Evolutionary conservation across 768 basidiomycete species (phyloP).

Genomic region (Dioszegia crocea): DNA sequence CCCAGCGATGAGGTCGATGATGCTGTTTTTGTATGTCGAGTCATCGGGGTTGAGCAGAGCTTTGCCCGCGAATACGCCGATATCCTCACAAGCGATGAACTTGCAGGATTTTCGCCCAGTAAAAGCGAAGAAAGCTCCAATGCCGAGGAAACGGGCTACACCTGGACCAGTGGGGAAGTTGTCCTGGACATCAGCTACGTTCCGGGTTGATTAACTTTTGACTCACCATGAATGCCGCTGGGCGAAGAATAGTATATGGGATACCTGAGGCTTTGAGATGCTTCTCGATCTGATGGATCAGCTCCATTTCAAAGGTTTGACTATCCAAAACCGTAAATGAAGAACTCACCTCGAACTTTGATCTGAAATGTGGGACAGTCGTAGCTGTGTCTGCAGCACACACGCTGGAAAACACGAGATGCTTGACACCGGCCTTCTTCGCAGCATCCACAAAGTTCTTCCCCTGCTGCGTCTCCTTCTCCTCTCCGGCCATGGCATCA

Average conservation of each 20-base stretch:
- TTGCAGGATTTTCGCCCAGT: conserved; percentile 8
- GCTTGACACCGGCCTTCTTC: conserved; percentile 45
- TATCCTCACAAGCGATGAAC: conserved; percentile 34
- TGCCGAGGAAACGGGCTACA: conserved; percentile 14
- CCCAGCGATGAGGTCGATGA: conserved; percentile 22
- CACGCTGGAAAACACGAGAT: conserved; percentile 50
- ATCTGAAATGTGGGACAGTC: conserved; percentile 40
- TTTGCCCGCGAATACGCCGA: conserved; percentile 34
- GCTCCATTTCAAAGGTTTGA: neutral
- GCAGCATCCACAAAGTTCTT: conserved; percentile 49
- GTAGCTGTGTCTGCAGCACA: conserved; percentile 20
- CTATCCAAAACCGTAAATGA: too few relatives aligned
- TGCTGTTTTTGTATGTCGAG: conserved; percentile 16
- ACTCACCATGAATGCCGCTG: conserved; percentile 37
- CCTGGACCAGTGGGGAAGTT: conserved; percentile 28
- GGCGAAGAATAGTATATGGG: conserved; percentile 50
- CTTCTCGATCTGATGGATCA: conserved; percentile 45
- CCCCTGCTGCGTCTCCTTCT: conserved; percentile 47
- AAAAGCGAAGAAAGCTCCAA: conserved; percentile 29
- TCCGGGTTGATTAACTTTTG: neutral
- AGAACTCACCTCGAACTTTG: conserved; percentile 37
- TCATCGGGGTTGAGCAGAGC: conserved; percentile 28
- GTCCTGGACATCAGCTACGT: conserved; percentile 17
- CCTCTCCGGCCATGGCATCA: conserved; percentile 9
- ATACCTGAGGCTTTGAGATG: conserved; percentile 51